phyloP scores from a whole-genome alignment of 2,329 filamentous ascomycete species.

The Celoporthe dispersa region DNA sequence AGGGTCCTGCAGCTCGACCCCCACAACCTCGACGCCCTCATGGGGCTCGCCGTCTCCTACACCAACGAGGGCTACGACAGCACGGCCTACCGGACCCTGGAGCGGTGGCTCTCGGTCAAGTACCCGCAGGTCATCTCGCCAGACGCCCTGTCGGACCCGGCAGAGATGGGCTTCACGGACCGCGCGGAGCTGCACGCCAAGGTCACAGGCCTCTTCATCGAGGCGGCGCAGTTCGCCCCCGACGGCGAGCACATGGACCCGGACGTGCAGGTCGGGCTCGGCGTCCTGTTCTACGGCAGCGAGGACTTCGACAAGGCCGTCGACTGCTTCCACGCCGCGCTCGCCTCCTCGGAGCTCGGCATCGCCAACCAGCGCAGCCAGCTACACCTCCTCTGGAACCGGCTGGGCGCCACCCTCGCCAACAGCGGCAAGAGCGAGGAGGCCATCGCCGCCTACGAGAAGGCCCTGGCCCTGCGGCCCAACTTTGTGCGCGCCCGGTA shows the following conservation, averaged over 20 bases:
- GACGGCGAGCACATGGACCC: constrained; percentile 96
- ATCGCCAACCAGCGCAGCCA: constrained; percentile 83
- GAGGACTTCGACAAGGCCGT: constrained; percentile 99
- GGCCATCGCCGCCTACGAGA: constrained; percentile 94
- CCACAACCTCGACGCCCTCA: constrained; percentile 84
- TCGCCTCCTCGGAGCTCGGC: constrained; percentile 83
- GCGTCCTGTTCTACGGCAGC: constrained; percentile 95
- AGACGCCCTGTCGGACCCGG: constrained; percentile 70
- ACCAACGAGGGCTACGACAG: constrained; percentile 99
- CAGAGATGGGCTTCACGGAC: constrained; percentile 94
- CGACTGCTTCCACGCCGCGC: constrained; percentile 93
- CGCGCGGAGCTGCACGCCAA: constrained; percentile 86
- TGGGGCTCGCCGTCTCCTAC: constrained; percentile 95
- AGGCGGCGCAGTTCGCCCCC: constrained; percentile 88
- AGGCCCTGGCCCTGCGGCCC: constrained; percentile 84
- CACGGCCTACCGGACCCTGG: constrained; percentile 92
- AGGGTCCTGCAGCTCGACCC: constrained; percentile 88
- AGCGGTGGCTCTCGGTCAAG: constrained; percentile 95
- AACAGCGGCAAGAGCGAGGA: constrained; percentile 94
- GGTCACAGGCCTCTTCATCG: constrained; percentile 88
- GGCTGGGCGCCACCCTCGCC: constrained; percentile 91
- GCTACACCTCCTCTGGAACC: constrained; percentile 95
- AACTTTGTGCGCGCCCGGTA: constrained; percentile 98
- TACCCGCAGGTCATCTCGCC: constrained; percentile 83
- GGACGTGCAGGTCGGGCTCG: constrained; percentile 95